These are phyloP conservation scores for Solanum aculeatissimum DNA, from an alignment of 305 asterid species.

Conservation along the genomic window DNA sequence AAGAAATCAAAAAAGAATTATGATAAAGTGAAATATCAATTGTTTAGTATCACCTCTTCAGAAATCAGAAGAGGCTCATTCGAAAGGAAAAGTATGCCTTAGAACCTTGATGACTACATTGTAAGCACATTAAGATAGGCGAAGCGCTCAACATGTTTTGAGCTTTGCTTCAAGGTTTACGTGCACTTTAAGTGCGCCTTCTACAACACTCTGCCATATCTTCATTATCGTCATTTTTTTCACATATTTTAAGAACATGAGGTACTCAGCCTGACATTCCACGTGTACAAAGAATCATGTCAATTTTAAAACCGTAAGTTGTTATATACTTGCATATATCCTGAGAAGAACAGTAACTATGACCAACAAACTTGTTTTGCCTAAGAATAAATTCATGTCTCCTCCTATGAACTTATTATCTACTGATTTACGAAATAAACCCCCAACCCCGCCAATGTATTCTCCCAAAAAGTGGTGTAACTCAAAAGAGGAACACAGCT, in stretches of 20 bases:
- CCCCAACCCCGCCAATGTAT: background rate
- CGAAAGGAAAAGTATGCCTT: background rate
- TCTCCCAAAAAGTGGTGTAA: background rate
- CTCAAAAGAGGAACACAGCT: background rate
- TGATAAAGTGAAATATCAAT: background rate
- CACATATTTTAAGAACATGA: background rate
- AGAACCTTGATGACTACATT: background rate
- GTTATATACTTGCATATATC: background rate
- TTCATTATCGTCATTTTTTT: background rate
- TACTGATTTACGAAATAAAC: background rate
- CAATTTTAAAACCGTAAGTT: background rate
- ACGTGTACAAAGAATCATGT: background rate
- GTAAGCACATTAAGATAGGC: background rate
- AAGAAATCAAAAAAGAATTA: background rate
- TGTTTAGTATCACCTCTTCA: background rate
- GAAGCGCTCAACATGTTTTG: background rate
- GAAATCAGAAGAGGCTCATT: background rate
- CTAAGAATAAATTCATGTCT: background rate
- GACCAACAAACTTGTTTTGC: background rate
- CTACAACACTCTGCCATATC: background rate
- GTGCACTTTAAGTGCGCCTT: background rate
- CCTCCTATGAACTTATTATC: background rate
- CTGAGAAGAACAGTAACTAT: background rate
- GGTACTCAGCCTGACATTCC: background rate
- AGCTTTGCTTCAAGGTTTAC: background rate